Evolutionary conservation across 2,329 filamentous ascomycete species (phyloP), one percentile per base, ranked within the genome.

Genomic region (Sporothrix inflata): DNA sequence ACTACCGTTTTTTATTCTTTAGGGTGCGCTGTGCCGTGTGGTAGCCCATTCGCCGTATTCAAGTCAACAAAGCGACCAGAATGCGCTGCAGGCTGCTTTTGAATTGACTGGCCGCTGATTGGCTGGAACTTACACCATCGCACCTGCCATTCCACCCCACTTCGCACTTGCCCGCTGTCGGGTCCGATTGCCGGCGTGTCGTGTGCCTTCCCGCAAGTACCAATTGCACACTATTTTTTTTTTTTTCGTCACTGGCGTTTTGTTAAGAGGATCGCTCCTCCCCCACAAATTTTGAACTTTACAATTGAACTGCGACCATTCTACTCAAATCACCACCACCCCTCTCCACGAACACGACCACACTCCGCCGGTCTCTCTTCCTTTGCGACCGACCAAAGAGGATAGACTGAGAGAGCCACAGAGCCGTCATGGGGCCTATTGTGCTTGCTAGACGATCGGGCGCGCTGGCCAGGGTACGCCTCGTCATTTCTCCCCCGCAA

Each of bases 381-480:
- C n/a, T 69, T 40, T 16, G 21, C 24, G 14, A 2, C 27, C 24
- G 40, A 40, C 9, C 30, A 24, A 51, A 47, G 51, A 61, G 57
- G 71, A 60, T 49, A 42, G 49, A 70, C 45, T 21, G 55, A 63
- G 55, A 49, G 74, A 57, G 71, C 70, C 70, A 69, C 51, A 68
- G 68, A 74, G 73, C 73, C 66, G 77, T 70, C 71, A 87, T 87
- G 85, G 84, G 84, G 79, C 80, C 85, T 81, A 85, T 86, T 80
- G 81, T 85, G 78, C 80, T 86, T 76, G 84, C 83, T 76, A 82
- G 83, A 76, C 83, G 84, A 76, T 84, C 84, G 74, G 83, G 84
- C 78, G 82, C 81, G 76, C 81, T 83, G 78, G 82, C 85, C 78
- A 82, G 81, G 80, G 85, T 87, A 79, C 71, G 78, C 60, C n/a